Base-by-base conservation (phyloP, 2,329 filamentous ascomycete genomes). In the Tolypocladium tundrense region DNA sequence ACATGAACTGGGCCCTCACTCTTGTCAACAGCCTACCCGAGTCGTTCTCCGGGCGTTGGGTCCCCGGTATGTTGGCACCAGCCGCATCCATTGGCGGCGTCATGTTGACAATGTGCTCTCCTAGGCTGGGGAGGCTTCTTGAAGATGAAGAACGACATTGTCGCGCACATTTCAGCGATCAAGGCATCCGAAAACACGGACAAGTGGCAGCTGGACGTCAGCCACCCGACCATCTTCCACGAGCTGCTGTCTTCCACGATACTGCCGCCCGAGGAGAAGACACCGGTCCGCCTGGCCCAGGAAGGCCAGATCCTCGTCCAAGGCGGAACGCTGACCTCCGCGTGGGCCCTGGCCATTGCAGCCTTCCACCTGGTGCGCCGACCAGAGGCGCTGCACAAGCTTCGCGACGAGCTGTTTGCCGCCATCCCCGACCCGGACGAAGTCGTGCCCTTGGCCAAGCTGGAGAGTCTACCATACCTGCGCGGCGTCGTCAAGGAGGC, bases 401-500 rank as follows among this genome's bases (percentile, higher is more conserved):
- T 73, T 16, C 69, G 70, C n/a, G 68, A 72, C 57, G 72, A 73
- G 60, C 66, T 74, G 10, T 70, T 70, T 52, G 66, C 62, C 4
- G 69, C 67, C 6, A 69, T 73, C 11, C 68, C 72, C 1, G 62
- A 72, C 45, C 62, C 66, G 13, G 59, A 67, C 50, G 65, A 68
- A 53, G 57, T 63, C 2, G 59, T 66, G 6, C 61, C 70, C 7
- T 60, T 72, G 14, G 64, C 68, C 3, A 60, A 63, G 50, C 63
- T 74, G 2, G 70, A 73, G 57, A 67, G 61, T 45, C 64, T 76
- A 35, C 72, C 73, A 0, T 81, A 80, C 60, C 72, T 82, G 33
- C 67, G 73, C 35, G 78, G 77, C n/a, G 76, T 81, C 3, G 72
- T 83, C 57, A 77, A 76, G 53, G 80, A 83, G 65, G 70, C 76